A percentile compares a stretch with the other conserved stretches of the same genome.
Conservation (phyloP, 2,329 filamentous ascomycete species). For the Trematosphaeria pertusa region DNA sequence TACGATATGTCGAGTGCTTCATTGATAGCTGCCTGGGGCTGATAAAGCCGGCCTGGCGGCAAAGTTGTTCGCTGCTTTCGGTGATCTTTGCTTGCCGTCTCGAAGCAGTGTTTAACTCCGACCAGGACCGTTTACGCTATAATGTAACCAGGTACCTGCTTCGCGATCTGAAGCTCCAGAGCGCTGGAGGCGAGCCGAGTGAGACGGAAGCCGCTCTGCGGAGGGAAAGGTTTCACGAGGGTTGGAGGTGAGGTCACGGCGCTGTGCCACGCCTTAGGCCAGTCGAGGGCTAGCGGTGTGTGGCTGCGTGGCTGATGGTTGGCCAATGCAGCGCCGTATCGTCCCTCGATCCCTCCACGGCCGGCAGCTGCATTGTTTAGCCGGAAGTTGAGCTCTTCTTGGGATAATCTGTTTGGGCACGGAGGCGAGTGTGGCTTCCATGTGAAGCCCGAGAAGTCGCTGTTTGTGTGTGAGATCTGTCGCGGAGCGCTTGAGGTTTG, state of each 20-base stretch:
- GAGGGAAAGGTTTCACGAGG: conserved; percentile 1
- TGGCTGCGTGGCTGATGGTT: conserved; percentile 13
- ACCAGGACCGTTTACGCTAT: too few relatives aligned
- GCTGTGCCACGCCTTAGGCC: conserved; percentile 15
- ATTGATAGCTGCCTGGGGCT: not conserved
- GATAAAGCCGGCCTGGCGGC: not conserved
- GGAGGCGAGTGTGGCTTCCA: not conserved
- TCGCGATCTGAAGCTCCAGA: not conserved
- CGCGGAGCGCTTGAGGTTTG: conserved; percentile 2
- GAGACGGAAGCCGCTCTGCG: conserved; percentile 12
- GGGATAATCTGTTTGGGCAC: not conserved
- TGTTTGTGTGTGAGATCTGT: conserved; percentile 3
- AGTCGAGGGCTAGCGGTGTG: conserved; percentile 2
- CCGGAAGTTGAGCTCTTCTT: conserved; percentile 4
- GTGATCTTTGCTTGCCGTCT: too few relatives aligned
- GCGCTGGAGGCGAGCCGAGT: conserved; percentile 19
- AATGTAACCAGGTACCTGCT: too few relatives aligned
- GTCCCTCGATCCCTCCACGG: too few relatives aligned
- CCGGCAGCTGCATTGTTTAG: conserved; percentile 2
- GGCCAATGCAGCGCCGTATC: not conserved
- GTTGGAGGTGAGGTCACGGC: conserved; percentile 1
- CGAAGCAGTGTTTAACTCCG: too few relatives aligned
- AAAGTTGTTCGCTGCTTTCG: too few relatives aligned
- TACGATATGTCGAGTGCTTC: too few relatives aligned
- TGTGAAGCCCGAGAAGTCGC: not conserved